These are phyloP conservation scores for Hsuehochloa calcarea DNA, from an alignment of 176 grass and related monocot genomes.

Conservation along the genomic window DNA sequence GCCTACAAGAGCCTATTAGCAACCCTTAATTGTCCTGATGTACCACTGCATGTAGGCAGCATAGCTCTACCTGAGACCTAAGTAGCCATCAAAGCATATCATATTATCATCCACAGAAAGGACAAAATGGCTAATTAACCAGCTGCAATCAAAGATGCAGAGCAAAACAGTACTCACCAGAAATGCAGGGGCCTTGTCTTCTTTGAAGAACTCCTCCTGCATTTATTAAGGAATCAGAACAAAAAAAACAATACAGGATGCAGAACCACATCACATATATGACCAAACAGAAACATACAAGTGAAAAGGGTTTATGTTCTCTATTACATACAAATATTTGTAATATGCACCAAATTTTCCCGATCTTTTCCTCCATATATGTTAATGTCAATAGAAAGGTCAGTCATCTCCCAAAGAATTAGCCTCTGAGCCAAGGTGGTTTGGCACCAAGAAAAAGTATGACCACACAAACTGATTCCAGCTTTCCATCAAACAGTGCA, in stretches of 20 bases:
- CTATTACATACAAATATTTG: too few relatives aligned
- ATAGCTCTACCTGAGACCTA: constrained; percentile 19
- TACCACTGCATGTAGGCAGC: constrained; percentile 1
- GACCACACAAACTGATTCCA: constrained; percentile 2
- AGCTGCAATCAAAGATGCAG: constrained; percentile 34
- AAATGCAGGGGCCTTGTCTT: constrained; percentile 48
- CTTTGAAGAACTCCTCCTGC: constrained; percentile 25
- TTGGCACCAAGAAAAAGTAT: not conserved
- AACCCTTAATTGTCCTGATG: constrained; percentile 24
- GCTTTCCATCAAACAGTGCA: too few relatives aligned
- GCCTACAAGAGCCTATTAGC: constrained; percentile 19
- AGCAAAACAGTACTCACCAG: constrained; percentile 21
- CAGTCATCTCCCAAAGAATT: constrained; percentile 1
- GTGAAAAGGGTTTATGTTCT: not conserved
- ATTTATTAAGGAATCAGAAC: constrained; percentile 15
- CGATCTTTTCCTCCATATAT: not conserved
- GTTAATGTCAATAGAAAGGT: not conserved
- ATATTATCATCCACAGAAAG: constrained; percentile 32
- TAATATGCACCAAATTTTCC: too few relatives aligned
- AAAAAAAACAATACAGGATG: constrained; percentile 9
- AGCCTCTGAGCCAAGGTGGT: not conserved
- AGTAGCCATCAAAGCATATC: constrained; percentile 10
- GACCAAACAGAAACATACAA: constrained; percentile 22
- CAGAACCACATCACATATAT: not conserved
- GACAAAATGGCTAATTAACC: constrained; percentile 35